Evolutionary conservation across 2,329 filamentous ascomycete species (phyloP).

Genomic region (Fusarium subtropicale): DNA sequence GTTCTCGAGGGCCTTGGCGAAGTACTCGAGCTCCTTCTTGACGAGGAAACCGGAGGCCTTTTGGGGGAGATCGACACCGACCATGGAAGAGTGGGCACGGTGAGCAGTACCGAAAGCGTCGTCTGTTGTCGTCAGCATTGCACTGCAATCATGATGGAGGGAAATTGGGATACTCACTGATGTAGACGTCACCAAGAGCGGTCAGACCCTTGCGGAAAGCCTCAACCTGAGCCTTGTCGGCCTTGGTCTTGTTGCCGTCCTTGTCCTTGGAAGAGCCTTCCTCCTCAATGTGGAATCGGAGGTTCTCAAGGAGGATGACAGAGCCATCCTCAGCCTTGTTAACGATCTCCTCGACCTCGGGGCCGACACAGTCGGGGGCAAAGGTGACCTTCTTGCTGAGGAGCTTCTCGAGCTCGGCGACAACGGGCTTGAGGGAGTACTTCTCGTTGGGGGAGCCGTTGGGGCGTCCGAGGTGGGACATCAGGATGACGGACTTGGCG

Average conservation of each 20-base stretch:
- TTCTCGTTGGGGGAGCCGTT: constrained; percentile 90
- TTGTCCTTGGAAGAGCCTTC: constrained; percentile 95
- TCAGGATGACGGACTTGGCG: constrained; percentile 92
- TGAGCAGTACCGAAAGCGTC: constrained; percentile 99
- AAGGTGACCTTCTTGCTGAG: constrained; percentile 87
- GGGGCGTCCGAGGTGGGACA: constrained; percentile 98
- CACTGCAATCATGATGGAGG: not conserved
- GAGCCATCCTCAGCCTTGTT: constrained; percentile 84
- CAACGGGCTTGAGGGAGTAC: constrained; percentile 94
- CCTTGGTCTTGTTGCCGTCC: constrained; percentile 97
- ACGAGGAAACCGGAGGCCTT: constrained; percentile 98
- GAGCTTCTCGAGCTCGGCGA: constrained; percentile 90
- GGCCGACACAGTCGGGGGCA: constrained; percentile 88
- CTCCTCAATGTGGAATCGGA: constrained; percentile 98
- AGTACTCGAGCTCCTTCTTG: constrained; percentile 99
- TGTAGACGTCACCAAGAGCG: constrained; percentile 92
- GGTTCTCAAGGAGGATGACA: constrained; percentile 93
- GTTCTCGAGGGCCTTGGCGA: constrained; percentile 93
- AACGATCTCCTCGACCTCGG: constrained; percentile 89
- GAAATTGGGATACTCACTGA: constrained; percentile 74
- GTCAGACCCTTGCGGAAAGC: constrained; percentile 96
- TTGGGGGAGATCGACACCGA: constrained; percentile 93
- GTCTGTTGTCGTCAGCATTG: constrained; percentile 65
- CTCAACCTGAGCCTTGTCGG: constrained; percentile 90
- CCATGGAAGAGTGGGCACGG: constrained; percentile 99